phyloP scores from a whole-genome alignment of 2,329 filamentous ascomycete genomes.

The Paramyrothecium sp. region DNA sequence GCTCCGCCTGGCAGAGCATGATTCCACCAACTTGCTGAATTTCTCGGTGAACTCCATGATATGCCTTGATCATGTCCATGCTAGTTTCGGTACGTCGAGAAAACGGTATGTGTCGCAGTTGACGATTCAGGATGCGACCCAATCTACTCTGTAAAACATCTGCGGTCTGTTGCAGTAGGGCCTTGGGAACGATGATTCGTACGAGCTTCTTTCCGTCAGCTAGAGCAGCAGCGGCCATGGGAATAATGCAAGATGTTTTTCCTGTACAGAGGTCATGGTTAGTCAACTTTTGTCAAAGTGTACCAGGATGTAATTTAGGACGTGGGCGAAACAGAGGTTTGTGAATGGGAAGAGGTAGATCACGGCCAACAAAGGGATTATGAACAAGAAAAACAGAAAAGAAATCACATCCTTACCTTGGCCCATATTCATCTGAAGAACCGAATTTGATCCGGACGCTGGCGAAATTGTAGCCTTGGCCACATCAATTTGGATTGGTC shows the following conservation, averaged over 20 bases:
- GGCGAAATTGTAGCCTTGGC: slow-evolving; percentile 59
- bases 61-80: slow-evolving; percentile 30
- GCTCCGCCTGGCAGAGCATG: slow-evolving; percentile 60
- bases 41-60: slow-evolving; percentile 31
- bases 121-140: slow-evolving; percentile 51
- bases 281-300: not conserved
- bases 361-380: no score
- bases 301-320: no score
- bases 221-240: slow-evolving; percentile 45
- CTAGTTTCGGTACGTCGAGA: slow-evolving; percentile 41
- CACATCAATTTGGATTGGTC: slow-evolving; percentile 60
- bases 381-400: slow-evolving; percentile 31
- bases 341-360: no score
- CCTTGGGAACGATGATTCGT: slow-evolving; percentile 56
- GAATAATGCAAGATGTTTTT: slow-evolving; percentile 57
- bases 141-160: slow-evolving; percentile 54
- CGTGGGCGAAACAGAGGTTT: no score
- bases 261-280: slow-evolving; percentile 28
- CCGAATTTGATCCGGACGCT: slow-evolving; percentile 49
- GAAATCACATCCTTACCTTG: slow-evolving; percentile 40
- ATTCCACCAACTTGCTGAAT: slow-evolving; percentile 45
- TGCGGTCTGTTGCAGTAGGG: slow-evolving; percentile 56
- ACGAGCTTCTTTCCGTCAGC: slow-evolving; percentile 46
- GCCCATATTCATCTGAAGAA: slow-evolving; percentile 68
- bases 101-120: slow-evolving; percentile 57